Evolutionary conservation across 345 rosid species (phyloP), one percentile per base, ranked within the genome.

Genomic region (Rhodamnia argentea): DNA sequence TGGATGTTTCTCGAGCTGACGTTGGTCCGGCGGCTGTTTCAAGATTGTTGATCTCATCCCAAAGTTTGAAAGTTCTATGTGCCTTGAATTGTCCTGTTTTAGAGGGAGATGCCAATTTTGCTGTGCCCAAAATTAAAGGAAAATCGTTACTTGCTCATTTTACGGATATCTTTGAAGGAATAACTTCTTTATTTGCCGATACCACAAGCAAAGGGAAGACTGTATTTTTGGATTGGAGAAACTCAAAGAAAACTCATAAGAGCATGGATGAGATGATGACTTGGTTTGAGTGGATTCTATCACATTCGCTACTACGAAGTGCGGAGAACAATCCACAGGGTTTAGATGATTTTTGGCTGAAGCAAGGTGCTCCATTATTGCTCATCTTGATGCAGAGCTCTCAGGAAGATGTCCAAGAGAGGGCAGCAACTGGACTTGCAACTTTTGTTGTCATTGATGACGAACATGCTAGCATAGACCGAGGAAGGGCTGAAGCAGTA

Each of bases 391-490:
- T 94, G 94, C 95, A 93, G 88, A 94, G 96, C 87, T 87, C 92
- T 52, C 97, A 94, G 91, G 98, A 94, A 86, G 98, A 95, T 88
- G 96, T 94, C 86, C 97, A 94, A 85, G 98, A 95, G 87, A 92
- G 96, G 86, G 95, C 98, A 83, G 96, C 97, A n/a, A 94, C 96
- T n/a, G 98, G 96, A 78, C 92, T 95, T 85, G 98, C 97, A 51
- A 93, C 97, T 78, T 95, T 94, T 83, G 96, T 95, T n/a, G 96
- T 95, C 70, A 91, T 91, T 59, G 96, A 95, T 87, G 98, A 95
- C 86, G 97, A 94, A 89, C 92, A 94, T 90, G 96, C 97, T 83
- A 94, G 94, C 89, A 94, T 95, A 87, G 96, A 95, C 76, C 85
- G 95, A 86, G 93, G 94, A 91, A 93, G 96, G 91, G 97, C 98